Conservation (phyloP, 108 stramenopile species). For the Cyclostephanos tholiformis region DNA sequence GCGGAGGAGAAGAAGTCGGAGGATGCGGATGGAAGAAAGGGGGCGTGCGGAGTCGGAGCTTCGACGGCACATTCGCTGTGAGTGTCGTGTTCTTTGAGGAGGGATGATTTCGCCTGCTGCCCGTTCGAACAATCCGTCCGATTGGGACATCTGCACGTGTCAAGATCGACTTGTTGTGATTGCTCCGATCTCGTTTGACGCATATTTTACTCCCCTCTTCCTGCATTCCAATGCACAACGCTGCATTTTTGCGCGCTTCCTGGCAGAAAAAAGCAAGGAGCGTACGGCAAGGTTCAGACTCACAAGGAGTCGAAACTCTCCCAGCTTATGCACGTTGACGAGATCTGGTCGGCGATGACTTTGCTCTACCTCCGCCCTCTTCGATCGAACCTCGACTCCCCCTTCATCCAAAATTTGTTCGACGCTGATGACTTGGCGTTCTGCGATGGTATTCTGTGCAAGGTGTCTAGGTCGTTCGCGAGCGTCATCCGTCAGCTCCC, state of each 20-base stretch:
- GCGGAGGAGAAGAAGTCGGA: constrained; percentile 1
- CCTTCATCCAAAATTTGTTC: constrained; percentile 62
- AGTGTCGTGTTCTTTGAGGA: not conserved
- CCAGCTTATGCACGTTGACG: constrained; percentile 89
- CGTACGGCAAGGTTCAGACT: constrained; percentile 95
- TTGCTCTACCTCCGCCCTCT: constrained; percentile 81
- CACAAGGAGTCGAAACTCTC: constrained; percentile 86
- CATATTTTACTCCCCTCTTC: not conserved
- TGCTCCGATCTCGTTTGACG: not conserved
- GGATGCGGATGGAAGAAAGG: not conserved
- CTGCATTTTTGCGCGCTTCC: not conserved
- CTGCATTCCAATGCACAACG: not conserved
- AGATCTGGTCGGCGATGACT: constrained; percentile 84
- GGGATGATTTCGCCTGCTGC: not conserved
- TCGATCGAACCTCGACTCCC: constrained; percentile 74
- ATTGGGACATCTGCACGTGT: not conserved
- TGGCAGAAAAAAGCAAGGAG: constrained; percentile 95
- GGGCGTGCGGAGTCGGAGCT: not conserved
- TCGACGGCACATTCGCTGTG: not conserved
- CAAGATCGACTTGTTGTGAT: not conserved
- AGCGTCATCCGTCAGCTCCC: constrained; percentile 97
- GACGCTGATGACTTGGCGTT: constrained; percentile 78
- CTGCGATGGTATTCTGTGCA: constrained; percentile 95
- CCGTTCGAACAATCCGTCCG: not conserved
- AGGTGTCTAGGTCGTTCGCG: constrained; percentile 96